Conservation (phyloP, 148 eudicot species). For the Silene latifolia region DNA sequence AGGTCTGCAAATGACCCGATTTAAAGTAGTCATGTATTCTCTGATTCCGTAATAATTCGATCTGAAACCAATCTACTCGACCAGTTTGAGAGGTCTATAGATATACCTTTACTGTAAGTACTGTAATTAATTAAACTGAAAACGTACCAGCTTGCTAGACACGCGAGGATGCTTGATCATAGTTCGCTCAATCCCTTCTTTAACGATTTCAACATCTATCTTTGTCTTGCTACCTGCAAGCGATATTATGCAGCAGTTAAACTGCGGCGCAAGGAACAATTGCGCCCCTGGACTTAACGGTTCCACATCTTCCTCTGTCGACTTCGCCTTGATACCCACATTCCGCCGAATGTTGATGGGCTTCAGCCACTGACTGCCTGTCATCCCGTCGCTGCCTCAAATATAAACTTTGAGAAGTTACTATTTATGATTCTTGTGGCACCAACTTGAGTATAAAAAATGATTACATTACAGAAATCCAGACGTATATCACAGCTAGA, state of each 20-base stretch:
- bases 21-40: no score
- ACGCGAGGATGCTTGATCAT: conserved; percentile 53
- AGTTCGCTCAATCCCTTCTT: conserved; percentile 21
- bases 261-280: conserved; percentile 35
- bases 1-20: no score
- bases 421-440: neutral
- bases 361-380: conserved; percentile 9
- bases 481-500: neutral
- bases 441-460: no score
- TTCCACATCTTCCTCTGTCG: conserved; percentile 20
- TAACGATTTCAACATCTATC: conserved; percentile 31
- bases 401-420: neutral
- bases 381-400: neutral
- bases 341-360: conserved; percentile 19
- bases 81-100: neutral
- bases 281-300: conserved; percentile 49
- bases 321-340: neutral
- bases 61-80: neutral
- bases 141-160: conserved; percentile 41
- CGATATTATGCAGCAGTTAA: conserved; percentile 39
- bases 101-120: neutral
- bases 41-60: no score
- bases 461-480: neutral
- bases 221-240: conserved; percentile 28
- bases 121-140: neutral